Base-by-base conservation (phyloP, 1,139 yeast species). In the Cylindricascospora bacillispora region DNA sequence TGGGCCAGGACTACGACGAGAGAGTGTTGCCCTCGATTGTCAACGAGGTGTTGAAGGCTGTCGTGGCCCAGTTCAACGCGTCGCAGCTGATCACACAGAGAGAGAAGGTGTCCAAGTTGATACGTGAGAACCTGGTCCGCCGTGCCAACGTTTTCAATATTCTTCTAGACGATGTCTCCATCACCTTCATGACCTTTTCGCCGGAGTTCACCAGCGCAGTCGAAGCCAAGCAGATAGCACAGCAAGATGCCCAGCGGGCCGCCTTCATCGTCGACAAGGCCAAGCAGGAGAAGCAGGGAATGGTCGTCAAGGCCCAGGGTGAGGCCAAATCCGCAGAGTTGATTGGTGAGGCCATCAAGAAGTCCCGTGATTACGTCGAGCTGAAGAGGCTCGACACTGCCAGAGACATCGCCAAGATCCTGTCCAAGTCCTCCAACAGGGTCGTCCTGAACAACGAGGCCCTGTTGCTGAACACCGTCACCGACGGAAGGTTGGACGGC, bases 141-240 rank as follows among this genome's bases (percentile, higher is more conserved):
- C 78, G 99, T 55, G 97, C 98, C 13, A 66, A 77, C 41, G 80
- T 78, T 52, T 89, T 89, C 65, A 81, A 83, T 60, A 74, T 89
- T 42, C 57, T 73, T 41, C 67, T 89, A 47, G 99, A 89, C 57
- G 98, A 89, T 59, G 98, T 92, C 28, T 89, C 98, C 5, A 70
- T 86, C 52, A 89, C 97, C 2, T 81, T 64, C 49, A 92, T 89
- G 95, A 82, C 95, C 1, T 89, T 89, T 58, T 81, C 94, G 3
- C 99, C 99, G 15, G 98, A 89, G 59, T 89, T 89, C 59, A 86
- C 97, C 32, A 76, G 79, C 28, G 98, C 99, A 2, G 99, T 89
- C 31, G 99, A 89, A 62, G 94, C 95, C 36, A 89, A 89, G 62
- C 98, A 89, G 63, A 89, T 89, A 57, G 98, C 99, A 21, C 98